Evolutionary conservation across 164 flowering plant genomes (phyloP).

Genomic region (Magnolia officinalis): DNA sequence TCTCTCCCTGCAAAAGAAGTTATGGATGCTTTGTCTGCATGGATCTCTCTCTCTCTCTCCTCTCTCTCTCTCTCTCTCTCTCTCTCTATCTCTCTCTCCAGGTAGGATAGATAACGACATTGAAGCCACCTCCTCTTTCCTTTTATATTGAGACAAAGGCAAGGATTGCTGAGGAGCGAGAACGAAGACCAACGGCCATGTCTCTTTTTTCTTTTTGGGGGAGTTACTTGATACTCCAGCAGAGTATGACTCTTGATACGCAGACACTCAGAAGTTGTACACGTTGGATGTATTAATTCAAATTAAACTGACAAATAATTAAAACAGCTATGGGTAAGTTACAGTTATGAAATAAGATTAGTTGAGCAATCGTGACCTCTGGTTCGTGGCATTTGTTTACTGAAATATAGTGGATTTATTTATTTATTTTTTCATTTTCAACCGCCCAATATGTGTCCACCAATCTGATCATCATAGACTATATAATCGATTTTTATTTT

Average conservation of each 20-base stretch:
- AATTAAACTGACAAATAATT: neutral
- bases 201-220: neutral
- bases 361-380: too few relatives aligned
- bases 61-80: too few relatives aligned
- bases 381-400: too few relatives aligned
- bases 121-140: slow-evolving; percentile 13
- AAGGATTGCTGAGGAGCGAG: slow-evolving; percentile 1
- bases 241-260: neutral
- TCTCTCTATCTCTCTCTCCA: neutral
- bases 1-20: neutral
- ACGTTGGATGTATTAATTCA: neutral
- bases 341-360: too few relatives aligned
- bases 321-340: too few relatives aligned
- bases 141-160: neutral
- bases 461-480: neutral
- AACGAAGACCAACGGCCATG: neutral
- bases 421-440: too few relatives aligned
- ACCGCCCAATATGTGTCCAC: neutral
- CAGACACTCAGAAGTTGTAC: neutral
- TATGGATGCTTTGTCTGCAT: neutral
- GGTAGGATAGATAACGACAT: slow-evolving; percentile 15
- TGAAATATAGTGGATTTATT: too few relatives aligned
- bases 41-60: neutral
- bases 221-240: neutral
- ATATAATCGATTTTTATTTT: too few relatives aligned